phyloP scores from a whole-genome alignment of 139 green algal species.

The Coccomyxa sp. region DNA sequence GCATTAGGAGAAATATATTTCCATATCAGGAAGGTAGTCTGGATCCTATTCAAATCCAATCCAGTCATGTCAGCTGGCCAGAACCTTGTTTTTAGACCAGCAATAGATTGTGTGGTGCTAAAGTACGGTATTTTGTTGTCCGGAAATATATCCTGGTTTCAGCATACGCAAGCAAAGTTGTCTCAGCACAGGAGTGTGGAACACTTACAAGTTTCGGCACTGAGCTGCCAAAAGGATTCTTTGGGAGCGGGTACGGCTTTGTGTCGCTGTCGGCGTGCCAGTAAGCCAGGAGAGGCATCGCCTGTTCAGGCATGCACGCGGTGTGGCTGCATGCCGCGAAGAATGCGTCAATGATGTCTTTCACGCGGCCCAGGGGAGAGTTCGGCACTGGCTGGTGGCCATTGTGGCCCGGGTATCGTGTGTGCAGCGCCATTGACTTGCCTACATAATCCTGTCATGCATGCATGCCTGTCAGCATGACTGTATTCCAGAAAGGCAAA shows the following conservation, averaged over 20 bases:
- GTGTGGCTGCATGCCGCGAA: neutral
- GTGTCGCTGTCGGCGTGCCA: neutral
- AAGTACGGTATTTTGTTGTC: too few species aligned
- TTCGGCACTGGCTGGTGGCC: neutral
- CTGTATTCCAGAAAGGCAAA: neutral
- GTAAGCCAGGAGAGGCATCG: neutral
- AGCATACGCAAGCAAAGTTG: too few species aligned
- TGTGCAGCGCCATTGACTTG: slow-evolving; percentile 8
- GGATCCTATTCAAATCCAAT: too few species aligned
- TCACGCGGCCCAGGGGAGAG: neutral
- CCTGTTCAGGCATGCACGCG: neutral
- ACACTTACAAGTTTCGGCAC: too few species aligned
- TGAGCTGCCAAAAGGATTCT: too few species aligned
- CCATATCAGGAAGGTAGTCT: too few species aligned
- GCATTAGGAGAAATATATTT: too few species aligned
- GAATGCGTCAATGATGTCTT: neutral
- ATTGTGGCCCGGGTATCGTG: slow-evolving; percentile 8
- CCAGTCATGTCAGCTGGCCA: too few species aligned
- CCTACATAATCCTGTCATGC: neutral
- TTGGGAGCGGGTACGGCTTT: neutral
- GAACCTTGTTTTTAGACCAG: too few species aligned
- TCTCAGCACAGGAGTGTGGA: too few species aligned
- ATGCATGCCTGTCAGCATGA: neutral
- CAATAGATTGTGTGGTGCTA: too few species aligned
- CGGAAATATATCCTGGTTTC: too few species aligned